A percentile compares a stretch with the other conserved stretches of the same genome.
These are phyloP conservation scores for Grifola frondosa DNA, from an alignment of 1,284 basidiomycete species.

Conservation along the genomic window DNA sequence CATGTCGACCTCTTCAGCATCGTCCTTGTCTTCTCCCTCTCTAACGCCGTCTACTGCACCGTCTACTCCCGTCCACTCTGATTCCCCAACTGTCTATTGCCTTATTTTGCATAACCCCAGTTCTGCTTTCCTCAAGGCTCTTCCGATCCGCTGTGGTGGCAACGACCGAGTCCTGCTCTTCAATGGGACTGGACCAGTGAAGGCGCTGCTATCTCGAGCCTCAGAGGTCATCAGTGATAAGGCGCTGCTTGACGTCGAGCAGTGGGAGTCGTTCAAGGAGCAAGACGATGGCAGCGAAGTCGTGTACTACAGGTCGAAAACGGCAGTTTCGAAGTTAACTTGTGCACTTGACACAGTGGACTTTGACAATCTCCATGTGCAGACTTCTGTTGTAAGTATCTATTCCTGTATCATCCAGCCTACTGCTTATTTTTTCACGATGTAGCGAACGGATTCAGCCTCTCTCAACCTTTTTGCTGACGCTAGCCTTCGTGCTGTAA, in stretches of 20 bases:
- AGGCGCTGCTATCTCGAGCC: conserved; percentile 17
- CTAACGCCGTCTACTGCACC: conserved; percentile 26
- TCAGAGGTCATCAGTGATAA: conserved; percentile 20
- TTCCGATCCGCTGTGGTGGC: conserved; percentile 19
- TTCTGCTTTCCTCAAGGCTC: conserved; percentile 16
- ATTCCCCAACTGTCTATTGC: conserved; percentile 14
- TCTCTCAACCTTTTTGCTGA: conserved; percentile 24
- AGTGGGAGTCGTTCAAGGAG: conserved; percentile 20
- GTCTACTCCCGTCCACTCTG: conserved; percentile 11
- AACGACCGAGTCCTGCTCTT: conserved; percentile 24
- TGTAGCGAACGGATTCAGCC: conserved; percentile 10
- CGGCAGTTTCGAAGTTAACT: conserved; percentile 3
- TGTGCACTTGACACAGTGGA: conserved; percentile 7
- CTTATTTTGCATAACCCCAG: conserved; percentile 19
- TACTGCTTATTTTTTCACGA: not conserved
- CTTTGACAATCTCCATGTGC: conserved; percentile 11
- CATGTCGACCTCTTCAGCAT: conserved; percentile 18
- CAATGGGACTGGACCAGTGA: conserved; percentile 16
- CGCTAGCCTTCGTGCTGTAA: conserved; percentile 18
- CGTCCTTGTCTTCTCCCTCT: conserved; percentile 10
- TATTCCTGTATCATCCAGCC: not conserved
- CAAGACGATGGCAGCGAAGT: conserved; percentile 14
- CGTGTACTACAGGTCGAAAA: conserved; percentile 19
- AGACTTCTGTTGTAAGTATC: conserved; percentile 2
- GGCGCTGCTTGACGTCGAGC: conserved; percentile 12